phyloP scores from a whole-genome alignment of 345 rosid genomes.

The Boechera retrofracta region DNA sequence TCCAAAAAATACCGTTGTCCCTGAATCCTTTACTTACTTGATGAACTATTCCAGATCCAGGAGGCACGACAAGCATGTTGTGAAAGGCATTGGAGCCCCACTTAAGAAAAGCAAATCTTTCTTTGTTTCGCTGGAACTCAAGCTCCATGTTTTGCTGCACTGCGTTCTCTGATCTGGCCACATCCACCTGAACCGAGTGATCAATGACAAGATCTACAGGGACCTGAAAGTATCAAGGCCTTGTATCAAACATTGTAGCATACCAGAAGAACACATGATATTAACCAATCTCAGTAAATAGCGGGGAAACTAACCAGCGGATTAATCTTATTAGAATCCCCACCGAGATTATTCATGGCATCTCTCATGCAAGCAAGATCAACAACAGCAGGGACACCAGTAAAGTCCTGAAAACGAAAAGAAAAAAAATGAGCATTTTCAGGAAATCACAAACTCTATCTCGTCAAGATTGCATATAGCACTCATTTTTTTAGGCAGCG shows the following conservation, averaged over 20 bases:
- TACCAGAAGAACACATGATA: not conserved
- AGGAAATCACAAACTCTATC: not conserved
- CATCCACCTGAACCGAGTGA: conserved; percentile 5
- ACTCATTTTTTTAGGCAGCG: not conserved
- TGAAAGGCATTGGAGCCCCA: conserved; percentile 5
- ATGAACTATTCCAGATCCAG: conserved; percentile 11
- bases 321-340: conserved; percentile 5
- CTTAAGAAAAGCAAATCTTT: conserved; percentile 7
- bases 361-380: conserved; percentile 14
- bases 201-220: conserved; percentile 8
- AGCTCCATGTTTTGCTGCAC: conserved; percentile 4
- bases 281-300: not conserved
- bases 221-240: not conserved
- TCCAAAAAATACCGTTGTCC: not conserved
- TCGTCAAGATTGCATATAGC: not conserved
- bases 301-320: not conserved
- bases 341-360: conserved; percentile 3
- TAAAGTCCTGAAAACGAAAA: not conserved
- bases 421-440: not conserved
- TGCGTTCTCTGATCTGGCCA: conserved; percentile 7
- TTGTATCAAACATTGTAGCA: not conserved
- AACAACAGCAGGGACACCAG: not conserved
- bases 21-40: not conserved
- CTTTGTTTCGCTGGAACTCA: conserved; percentile 6
- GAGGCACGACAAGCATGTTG: conserved; percentile 7